Conservation (phyloP, 164 flowering plant species). For the Sedum album region DNA sequence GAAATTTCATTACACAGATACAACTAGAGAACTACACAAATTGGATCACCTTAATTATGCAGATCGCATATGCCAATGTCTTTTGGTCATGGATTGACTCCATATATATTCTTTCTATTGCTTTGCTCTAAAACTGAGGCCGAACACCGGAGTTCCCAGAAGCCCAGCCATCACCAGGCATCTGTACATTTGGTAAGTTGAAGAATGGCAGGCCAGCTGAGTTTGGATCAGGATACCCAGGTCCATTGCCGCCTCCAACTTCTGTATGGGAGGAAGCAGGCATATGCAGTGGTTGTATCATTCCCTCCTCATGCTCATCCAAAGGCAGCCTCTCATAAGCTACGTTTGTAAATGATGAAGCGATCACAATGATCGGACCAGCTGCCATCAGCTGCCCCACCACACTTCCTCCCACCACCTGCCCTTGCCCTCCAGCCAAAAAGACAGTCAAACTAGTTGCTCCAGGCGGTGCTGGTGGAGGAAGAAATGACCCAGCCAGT, state of each 20-base stretch:
- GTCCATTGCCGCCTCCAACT: constrained; percentile 23
- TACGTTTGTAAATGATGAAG: constrained; percentile 75
- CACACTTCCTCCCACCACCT: constrained; percentile 80
- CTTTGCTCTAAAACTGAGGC: constrained; percentile 26
- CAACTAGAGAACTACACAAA: neutral
- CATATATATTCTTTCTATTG: neutral
- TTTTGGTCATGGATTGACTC: neutral
- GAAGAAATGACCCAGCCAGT: constrained; percentile 72
- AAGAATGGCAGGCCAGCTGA: constrained; percentile 70
- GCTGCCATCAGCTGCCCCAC: constrained; percentile 75
- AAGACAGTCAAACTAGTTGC: constrained; percentile 72
- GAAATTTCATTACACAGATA: neutral
- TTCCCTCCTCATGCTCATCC: constrained; percentile 41
- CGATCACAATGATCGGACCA: constrained; percentile 78
- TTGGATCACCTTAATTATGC: neutral
- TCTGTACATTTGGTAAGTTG: constrained; percentile 58
- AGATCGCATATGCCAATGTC: neutral
- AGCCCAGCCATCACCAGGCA: constrained; percentile 61
- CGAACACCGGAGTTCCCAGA: constrained; percentile 33
- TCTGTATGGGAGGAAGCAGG: constrained; percentile 15
- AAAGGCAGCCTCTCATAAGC: constrained; percentile 78
- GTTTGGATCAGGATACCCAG: constrained; percentile 45
- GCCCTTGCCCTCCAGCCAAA: constrained; percentile 82
- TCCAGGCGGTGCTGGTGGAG: constrained; percentile 91
- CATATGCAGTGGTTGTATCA: constrained; percentile 27